Evolutionary conservation across 2,329 filamentous ascomycete genomes (phyloP).

Genomic region (Hymenoscyphus albidus): DNA sequence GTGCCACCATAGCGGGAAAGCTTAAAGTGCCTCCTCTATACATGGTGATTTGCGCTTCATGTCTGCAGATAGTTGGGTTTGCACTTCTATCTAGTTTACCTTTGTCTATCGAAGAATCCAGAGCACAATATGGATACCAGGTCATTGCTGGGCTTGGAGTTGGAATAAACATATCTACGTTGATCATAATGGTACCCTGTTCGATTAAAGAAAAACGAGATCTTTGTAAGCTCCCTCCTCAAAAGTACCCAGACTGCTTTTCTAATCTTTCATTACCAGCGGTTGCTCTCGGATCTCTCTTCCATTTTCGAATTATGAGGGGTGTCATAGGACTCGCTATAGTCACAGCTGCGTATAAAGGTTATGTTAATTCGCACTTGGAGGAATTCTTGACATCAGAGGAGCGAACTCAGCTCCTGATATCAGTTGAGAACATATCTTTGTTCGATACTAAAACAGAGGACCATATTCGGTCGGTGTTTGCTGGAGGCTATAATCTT

Average conservation of each 20-base stretch:
- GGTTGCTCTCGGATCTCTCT: background rate
- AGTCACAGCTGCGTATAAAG: slow-evolving; percentile 7
- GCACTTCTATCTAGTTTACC: background rate
- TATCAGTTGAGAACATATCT: background rate
- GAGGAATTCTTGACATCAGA: background rate
- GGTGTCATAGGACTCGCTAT: slow-evolving; percentile 7
- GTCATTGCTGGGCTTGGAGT: slow-evolving; percentile 6
- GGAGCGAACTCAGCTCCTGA: background rate
- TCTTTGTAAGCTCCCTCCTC: background rate
- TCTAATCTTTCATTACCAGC: background rate
- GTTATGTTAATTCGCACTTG: background rate
- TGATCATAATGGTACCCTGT: slow-evolving; percentile 2
- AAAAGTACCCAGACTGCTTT: background rate
- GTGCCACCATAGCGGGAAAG: slow-evolving; percentile 1
- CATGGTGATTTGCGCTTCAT: background rate
- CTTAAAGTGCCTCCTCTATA: background rate
- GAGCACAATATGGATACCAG: slow-evolving; percentile 8
- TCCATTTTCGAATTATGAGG: background rate
- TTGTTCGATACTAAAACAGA: background rate
- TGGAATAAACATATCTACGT: slow-evolving; percentile 4
- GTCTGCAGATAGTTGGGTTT: background rate
- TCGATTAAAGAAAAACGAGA: background rate
- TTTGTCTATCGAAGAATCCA: background rate
- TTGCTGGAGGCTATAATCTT: slow-evolving; percentile 1
- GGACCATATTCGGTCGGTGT: background rate